Evolutionary conservation across 495 filamentous ascomycete species (phyloP), one percentile per base, ranked within the genome.

Genomic region (Immersiella caudata): DNA sequence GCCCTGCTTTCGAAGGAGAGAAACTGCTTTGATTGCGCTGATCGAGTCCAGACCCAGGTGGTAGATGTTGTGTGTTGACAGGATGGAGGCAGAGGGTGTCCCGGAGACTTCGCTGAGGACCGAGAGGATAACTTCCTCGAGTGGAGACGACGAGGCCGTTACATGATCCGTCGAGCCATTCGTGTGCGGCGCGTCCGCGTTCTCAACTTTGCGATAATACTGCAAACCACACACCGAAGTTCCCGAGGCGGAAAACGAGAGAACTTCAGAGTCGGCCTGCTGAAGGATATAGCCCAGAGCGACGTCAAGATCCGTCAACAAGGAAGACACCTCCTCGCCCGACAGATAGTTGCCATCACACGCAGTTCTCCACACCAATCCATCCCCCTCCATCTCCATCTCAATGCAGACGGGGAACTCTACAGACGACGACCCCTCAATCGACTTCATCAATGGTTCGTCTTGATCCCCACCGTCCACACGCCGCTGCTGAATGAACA

Each of bases 21-120:
- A 82, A 24, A 88, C 85, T 18, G 90, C 83, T 57, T 90, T 88
- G 75, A 97, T 93, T 11, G 93, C 91, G 62, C 90, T 91, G 72
- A 98, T 92, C 2, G 94, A 97, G 73, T 98, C 94, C 40, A 97
- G 82, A 7, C 94, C 94, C 7, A 98, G 83, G 69, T 91, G 88
- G 73, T 94, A 96, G 24, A 97, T 90, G 24, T 85, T 92, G 49
- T 88, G 82, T n/a, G 79, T 77, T 29, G 83, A 82, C 8, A 80
- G 75, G 40, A 97, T 93, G 12, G 84, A 78, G 1, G 83, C 71
- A n/a, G 82, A 77, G 0, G 89, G 75, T 0, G 92, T 74, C 12
- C 83, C 85, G 0, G 91, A 89, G 5, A 93, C 79, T 29, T 87
- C 76, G 0, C 89, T 82, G 18, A 97, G 82, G 1, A 89, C 84